These are phyloP conservation scores for Limonium bicolor DNA, from an alignment of 148 eudicot genomes.

Conservation along the genomic window DNA sequence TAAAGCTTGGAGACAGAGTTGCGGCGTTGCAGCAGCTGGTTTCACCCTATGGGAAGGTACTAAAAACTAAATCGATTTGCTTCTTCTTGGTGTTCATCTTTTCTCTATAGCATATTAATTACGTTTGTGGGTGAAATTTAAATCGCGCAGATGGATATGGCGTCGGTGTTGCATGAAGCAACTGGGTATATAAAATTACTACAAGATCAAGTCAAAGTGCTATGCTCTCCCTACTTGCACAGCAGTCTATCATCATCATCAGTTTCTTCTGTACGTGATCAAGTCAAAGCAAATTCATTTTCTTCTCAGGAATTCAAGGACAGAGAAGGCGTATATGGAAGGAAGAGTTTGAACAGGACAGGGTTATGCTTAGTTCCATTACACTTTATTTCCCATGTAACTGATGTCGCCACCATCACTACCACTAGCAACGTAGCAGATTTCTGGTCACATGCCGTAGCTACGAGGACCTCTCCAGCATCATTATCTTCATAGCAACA, in stretches of 20 bases:
- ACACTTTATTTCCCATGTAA: too few species aligned
- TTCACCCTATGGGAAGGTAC: conserved; percentile 34
- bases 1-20: conserved; percentile 26
- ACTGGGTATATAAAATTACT: conserved; percentile 28
- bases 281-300: not conserved
- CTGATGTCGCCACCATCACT: conserved; percentile 6
- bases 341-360: conserved; percentile 8
- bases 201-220: conserved; percentile 30
- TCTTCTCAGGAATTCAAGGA: not conserved
- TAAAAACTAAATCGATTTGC: too few species aligned
- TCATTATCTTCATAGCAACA: too few species aligned
- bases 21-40: conserved; percentile 24
- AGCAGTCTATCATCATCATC: not conserved
- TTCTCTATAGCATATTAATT: not conserved
- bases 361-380: conserved; percentile 26
- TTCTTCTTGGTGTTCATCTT: not conserved
- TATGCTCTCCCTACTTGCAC: conserved; percentile 23
- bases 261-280: not conserved
- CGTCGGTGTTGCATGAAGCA: conserved; percentile 32
- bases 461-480: not conserved
- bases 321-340: not conserved
- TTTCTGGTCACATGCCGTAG: conserved; percentile 19
- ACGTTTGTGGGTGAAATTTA: not conserved
- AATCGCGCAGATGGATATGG: conserved; percentile 22
- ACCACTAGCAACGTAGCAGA: conserved; percentile 19